Base-by-base conservation (phyloP, 2,329 filamentous ascomycete species). In the Botrytis galanthina region DNA sequence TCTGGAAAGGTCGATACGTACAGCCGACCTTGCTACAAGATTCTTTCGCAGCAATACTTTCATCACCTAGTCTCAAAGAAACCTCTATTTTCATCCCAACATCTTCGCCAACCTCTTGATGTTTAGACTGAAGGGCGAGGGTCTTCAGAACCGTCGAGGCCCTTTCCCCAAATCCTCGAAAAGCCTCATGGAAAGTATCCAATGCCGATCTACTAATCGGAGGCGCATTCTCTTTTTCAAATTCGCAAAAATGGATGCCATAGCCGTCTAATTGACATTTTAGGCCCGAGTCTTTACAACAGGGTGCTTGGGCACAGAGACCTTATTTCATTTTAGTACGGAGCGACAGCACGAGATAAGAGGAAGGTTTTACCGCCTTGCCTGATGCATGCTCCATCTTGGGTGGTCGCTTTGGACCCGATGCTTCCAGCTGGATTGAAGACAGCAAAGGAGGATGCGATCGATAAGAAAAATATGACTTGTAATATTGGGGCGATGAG, bases 181-280 rank as follows among this genome's bases (percentile, higher is more conserved):
- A 37, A 12, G 54, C 39, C 22, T 39, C 63, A 67, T 37, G 22
- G 18, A 67, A 39, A 39, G 22, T 51, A 37, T 20, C 26, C 14
- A 51, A 16, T 6, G 22, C 37, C 20, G 39, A 70, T 51, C 39
- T 37, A 2, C 35, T 44, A 29, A 9, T 12, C 20, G 32, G 32
- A 32, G 32, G 9, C 18, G 16, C 29, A 59, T 35, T 35, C 2
- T 22, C 14, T 9, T 39, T 20, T 12, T 29, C 22, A 12, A 12
- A 12, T n/a, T 39, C 59, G 44, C 69, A 71, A 35, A 51, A 54
- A 54, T 48, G n/a, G 18, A 71, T 63, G 22, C 69, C 69, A 44
- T 71, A 16, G 22, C 42, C 32, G 16, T 71, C 42, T 8, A 35
- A 42, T 39, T 18, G 39, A 39, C 69, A 71, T 9, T 18, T 9